Evolutionary conservation across 2,329 filamentous ascomycete genomes (phyloP).

Genomic region (Bipolaris gigantea): DNA sequence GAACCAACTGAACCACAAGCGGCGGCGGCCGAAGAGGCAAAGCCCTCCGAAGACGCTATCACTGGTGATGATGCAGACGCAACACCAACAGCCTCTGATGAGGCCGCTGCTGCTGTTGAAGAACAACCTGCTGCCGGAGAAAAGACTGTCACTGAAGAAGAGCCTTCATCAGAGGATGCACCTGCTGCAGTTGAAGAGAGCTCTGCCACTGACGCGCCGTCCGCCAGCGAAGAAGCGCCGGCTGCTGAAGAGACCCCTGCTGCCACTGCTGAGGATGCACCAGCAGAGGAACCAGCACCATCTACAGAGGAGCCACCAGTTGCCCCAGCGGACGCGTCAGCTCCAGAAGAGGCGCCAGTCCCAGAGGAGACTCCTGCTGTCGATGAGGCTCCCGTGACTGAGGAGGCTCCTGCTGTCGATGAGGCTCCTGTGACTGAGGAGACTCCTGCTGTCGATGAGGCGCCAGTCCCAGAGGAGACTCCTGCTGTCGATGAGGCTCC

Average conservation of each 20-base stretch:
- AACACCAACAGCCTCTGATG: not conserved
- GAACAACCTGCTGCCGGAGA: not conserved
- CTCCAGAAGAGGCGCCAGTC: not conserved
- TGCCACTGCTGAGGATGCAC: not conserved
- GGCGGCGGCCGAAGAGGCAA: not conserved
- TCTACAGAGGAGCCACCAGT: not conserved
- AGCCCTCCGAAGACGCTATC: constrained; percentile 1
- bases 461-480: not conserved
- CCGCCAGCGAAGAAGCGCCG: not conserved
- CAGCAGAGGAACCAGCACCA: not conserved
- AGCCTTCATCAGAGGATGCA: not conserved
- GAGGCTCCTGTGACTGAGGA: not conserved
- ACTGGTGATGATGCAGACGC: not conserved
- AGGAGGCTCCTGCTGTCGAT: not conserved
- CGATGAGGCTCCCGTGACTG: constrained; percentile 1
- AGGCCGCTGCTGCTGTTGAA: not conserved
- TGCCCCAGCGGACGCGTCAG: not conserved
- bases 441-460: not conserved
- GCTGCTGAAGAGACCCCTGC: not conserved
- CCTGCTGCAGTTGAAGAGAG: not conserved
- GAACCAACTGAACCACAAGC: not conserved
- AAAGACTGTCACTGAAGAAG: not conserved
- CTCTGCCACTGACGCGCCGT: not conserved
- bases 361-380: not conserved
- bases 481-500: constrained; percentile 1